Base-by-base conservation (phyloP, 2,329 filamentous ascomycete species). In the Colletotrichum acutatum region DNA sequence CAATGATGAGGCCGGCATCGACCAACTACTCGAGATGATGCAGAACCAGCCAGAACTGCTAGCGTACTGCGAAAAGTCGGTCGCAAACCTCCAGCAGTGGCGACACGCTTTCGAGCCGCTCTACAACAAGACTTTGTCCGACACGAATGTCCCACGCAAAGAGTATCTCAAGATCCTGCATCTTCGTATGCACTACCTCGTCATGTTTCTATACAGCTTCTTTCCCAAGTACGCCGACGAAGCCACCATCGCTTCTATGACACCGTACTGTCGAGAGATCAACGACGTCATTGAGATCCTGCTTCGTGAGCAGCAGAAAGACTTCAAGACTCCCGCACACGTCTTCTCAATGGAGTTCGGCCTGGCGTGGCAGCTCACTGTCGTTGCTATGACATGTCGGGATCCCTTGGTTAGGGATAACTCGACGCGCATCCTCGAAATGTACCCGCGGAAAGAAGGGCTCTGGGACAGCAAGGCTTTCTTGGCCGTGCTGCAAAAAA, bases 321-420 rank as follows among this genome's bases (percentile, higher is more conserved):
- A 37, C 12, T 49, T 72, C 28, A 54, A 49, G 56, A 64, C n/a
- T 46, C 74, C 75, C 30, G 77, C 78, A 12, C 79, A 81, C 14
- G 79, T 79, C 63, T 86, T 86, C 71, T 81, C 85, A 0, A 84
- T 86, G 83, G 84, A 86, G 70, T 82, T 83, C 2, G 85, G 85
- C 0, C 85, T 83, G 76, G 84, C 84, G 7, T 85, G 85, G 83
- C 83, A 84, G 0, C 77, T 87, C 4, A 84, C 85, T 28, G 75
- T 85, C 5, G 80, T 82, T 4, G 79, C 84, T 0, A 83, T 84
- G 76, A 82, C 81, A 7, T 86, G 84, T 58, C 80, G 84, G 8
- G 82, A 85, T 60, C 77, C 78, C 4, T 72, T 76, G 0, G 81
- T 86, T 5, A 79, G 84, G 14, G 80, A 81, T 6, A 82, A 86